Base-by-base conservation (phyloP, 2,329 filamentous ascomycete genomes). In the Proliferodiscus dingleyae region DNA sequence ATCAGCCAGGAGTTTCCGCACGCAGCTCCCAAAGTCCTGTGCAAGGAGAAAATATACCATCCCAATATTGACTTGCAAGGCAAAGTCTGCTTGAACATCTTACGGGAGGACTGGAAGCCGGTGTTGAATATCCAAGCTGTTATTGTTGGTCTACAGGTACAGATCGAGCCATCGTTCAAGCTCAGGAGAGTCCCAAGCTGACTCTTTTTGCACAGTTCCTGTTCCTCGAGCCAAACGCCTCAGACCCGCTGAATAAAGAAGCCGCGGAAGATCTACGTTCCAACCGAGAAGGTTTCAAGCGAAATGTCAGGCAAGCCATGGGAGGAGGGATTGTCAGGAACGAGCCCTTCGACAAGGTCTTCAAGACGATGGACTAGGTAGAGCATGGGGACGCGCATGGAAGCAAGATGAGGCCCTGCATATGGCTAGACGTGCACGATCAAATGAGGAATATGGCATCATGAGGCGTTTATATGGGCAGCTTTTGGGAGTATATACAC, bases 71-170 rank as follows among this genome's bases (percentile, higher is more conserved):
- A 98, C 63, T 77, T 95, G 32, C 89, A 97, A 66, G 93, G 93
- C 58, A 98, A 98, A 65, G 90, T 98, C 52, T 98, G 93, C 72
- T 71, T 98, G 62, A 98, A 98, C 67, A 98, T 98, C 61, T 69
- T 98, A 62, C 77, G 93, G 51, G 93, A 98, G 71, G 93, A 98
- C 71, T 98, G 93, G 93, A 98, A 97, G 74, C 93, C 93, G 0
- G 93, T 98, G 36, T 71, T 98, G 64, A 97, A 97, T 66, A 68
- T 98, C 65, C 96, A 97, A 64, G 90, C 93, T 13, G 89, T 97
- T 32, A 93, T 98, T 57, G 89, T 97, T 43, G 93, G 93, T 33
- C 71, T 98, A 64, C 88, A 90, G 79, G 85, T 88, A 70, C 34
- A 18, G 16, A 21, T 4, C 9, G 4, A n/a, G 72, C 62, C 32